Evolutionary conservation across 1,284 basidiomycete species (phyloP).

Genomic region (Limonomyces culmigenus): DNA sequence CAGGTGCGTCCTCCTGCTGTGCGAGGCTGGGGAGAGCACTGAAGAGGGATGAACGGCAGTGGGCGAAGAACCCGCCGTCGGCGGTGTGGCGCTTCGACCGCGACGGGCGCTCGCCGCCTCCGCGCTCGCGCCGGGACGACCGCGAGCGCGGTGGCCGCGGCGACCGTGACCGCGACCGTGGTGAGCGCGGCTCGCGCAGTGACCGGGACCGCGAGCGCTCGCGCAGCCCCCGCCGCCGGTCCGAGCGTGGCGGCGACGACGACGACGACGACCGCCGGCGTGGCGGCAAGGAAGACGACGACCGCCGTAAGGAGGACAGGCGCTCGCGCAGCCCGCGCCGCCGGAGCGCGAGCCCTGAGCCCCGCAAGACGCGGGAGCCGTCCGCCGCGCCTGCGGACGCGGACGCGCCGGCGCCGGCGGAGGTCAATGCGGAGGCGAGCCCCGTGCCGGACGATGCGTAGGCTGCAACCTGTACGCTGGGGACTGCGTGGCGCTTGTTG

Average conservation of each 20-base stretch:
- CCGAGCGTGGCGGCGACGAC: conserved; percentile 17
- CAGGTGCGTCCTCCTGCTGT: conserved; percentile 29
- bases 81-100: conserved; percentile 74
- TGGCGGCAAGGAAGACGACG: conserved; percentile 23
- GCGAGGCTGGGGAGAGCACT: not conserved
- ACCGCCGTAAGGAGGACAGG: conserved; percentile 17
- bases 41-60: conserved; percentile 26
- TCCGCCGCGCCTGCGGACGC: too few relatives aligned
- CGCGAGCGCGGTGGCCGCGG: conserved; percentile 24
- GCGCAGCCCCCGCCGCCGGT: conserved; percentile 12
- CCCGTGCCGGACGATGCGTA: too few relatives aligned
- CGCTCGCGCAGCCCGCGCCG: conserved; percentile 18
- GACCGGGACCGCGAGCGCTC: conserved; percentile 14
- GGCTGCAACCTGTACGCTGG: too few relatives aligned
- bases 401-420: too few relatives aligned
- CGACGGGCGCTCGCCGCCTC: conserved; percentile 31
- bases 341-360: too few relatives aligned
- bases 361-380: too few relatives aligned
- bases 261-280: conserved; percentile 19
- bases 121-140: conserved; percentile 18
- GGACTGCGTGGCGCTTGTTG: too few relatives aligned
- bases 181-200: conserved; percentile 8
- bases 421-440: too few relatives aligned
- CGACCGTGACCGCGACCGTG: conserved; percentile 16
- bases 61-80: conserved; percentile 83